Conservation (phyloP, 1,284 basidiomycete species). For the Malassezia dermatis region DNA sequence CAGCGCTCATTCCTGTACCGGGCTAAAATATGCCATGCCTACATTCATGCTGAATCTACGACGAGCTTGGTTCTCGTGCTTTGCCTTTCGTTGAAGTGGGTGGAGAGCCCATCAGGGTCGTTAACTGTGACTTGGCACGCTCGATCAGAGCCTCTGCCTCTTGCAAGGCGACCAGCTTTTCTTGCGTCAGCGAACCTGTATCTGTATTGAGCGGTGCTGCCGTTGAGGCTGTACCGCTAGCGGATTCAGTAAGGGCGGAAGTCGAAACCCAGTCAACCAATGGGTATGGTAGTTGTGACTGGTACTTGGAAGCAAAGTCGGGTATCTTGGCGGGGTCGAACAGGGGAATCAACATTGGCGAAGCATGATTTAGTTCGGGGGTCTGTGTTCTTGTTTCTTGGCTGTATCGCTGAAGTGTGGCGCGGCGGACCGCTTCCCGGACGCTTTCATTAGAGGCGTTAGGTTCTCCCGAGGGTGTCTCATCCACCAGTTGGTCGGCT, state of each 20-base stretch:
- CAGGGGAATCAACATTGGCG: conserved; percentile 1
- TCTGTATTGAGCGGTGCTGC: neutral
- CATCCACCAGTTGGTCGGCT: neutral
- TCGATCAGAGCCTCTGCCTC: conserved; percentile 1
- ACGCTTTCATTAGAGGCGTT: neutral
- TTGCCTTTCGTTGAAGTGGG: neutral
- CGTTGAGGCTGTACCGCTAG: neutral
- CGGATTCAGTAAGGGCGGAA: neutral
- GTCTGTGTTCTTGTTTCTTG: too few relatives aligned
- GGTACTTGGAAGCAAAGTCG: neutral
- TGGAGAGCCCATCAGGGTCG: neutral
- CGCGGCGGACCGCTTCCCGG: conserved; percentile 2
- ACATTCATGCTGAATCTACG: neutral
- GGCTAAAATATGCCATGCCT: neutral
- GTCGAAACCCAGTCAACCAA: conserved; percentile 1
- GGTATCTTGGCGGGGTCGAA: conserved; percentile 9
- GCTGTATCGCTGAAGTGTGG: neutral
- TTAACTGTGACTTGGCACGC: conserved; percentile 1
- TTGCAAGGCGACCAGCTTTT: conserved; percentile 3
- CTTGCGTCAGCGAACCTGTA: neutral
- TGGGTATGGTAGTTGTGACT: neutral
- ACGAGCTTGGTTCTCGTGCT: neutral
- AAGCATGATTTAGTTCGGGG: neutral
- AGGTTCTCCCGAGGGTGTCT: neutral
- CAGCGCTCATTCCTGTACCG: neutral